phyloP scores from a whole-genome alignment of 73 alveolate genomes.

The Paramecium tetraurelia region DNA sequence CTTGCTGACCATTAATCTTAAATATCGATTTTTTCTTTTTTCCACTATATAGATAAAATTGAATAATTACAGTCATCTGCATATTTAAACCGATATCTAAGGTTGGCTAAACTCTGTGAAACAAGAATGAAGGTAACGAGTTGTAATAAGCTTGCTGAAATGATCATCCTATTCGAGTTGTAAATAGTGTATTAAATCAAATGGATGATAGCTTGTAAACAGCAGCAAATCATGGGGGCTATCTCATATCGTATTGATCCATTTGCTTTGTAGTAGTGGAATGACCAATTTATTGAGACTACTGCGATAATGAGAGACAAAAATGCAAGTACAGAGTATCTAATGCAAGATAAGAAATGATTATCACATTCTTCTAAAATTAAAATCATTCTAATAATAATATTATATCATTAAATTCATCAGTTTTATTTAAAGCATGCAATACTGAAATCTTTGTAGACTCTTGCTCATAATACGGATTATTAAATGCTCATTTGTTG shows the following conservation, averaged over 20 bases:
- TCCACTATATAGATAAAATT: background rate
- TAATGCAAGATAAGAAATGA: background rate
- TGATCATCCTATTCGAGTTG: background rate
- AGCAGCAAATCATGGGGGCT: conserved; percentile 5
- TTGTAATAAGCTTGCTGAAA: background rate
- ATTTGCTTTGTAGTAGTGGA: background rate
- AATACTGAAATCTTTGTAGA: background rate
- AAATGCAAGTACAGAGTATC: background rate
- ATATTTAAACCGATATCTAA: conserved; percentile 1
- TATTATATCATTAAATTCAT: background rate
- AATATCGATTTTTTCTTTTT: background rate
- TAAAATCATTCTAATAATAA: background rate
- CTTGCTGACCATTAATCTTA: background rate
- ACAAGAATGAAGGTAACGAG: background rate
- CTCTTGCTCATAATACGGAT: background rate
- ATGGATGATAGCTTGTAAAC: background rate
- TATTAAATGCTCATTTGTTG: background rate
- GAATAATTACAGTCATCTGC: background rate
- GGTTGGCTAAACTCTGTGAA: background rate
- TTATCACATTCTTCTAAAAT: conserved; percentile 2
- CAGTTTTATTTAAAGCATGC: background rate
- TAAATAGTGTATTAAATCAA: background rate
- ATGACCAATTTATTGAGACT: background rate
- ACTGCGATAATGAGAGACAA: background rate
- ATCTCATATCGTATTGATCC: background rate